Conservation (phyloP, 352 stramenopile species). For the Phytopythium cucurbitacearum region DNA sequence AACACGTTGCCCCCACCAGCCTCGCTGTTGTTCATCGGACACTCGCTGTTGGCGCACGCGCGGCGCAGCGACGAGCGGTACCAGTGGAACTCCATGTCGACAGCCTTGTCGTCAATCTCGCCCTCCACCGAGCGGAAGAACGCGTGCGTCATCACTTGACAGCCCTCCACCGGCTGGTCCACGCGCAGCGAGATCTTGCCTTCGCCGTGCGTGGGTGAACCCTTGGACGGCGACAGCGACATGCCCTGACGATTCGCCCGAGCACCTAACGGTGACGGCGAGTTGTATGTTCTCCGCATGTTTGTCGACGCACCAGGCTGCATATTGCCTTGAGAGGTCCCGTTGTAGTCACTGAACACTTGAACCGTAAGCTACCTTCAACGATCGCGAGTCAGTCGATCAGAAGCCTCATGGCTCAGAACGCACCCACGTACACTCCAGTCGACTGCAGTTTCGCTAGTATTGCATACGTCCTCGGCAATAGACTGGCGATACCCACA, state of each 20-base stretch:
- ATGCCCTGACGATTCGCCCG: slow-evolving; percentile 9
- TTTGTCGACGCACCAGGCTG: no score
- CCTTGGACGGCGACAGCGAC: slow-evolving; percentile 38
- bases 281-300: slow-evolving; percentile 29
- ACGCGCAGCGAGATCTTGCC: slow-evolving; percentile 72
- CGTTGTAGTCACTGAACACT: no score
- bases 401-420: no score
- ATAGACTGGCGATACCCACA: no score
- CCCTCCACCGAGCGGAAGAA: slow-evolving; percentile 69
- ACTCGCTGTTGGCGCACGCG: slow-evolving; percentile 61
- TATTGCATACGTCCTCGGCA: no score
- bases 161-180: slow-evolving; percentile 68
- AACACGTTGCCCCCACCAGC: slow-evolving; percentile 61
- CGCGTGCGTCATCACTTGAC: slow-evolving; percentile 67
- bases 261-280: slow-evolving; percentile 16
- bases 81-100: slow-evolving; percentile 69
- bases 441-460: no score
- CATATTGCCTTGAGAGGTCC: no score
- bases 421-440: no score
- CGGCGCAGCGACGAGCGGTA: slow-evolving; percentile 51
- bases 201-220: slow-evolving; percentile 57
- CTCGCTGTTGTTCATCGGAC: slow-evolving; percentile 34
- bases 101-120: slow-evolving; percentile 68
- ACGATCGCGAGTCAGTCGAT: no score
- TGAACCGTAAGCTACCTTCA: no score